Percentiles rank a stretch among this genome's conserved stretches.
Evolutionary conservation across 192 early-diverging fungal species (phyloP).

Genomic region (Rhizoclosmatium sp.): DNA sequence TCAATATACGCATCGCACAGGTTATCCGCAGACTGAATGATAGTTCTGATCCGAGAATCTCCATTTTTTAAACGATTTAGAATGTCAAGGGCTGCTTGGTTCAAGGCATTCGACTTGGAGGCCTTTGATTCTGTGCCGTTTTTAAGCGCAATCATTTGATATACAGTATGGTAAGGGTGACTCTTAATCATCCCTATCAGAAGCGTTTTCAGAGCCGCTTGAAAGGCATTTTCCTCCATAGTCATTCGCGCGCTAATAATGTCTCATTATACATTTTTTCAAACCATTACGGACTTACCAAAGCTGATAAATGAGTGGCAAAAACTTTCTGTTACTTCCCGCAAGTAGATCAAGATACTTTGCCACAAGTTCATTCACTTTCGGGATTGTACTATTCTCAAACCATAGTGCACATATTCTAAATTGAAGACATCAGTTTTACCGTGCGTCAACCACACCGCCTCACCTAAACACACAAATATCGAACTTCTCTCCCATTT

Average conservation of each 20-base stretch:
- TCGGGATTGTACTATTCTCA: conserved; percentile 38
- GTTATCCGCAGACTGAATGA: conserved; percentile 45
- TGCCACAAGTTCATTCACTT: conserved; percentile 40
- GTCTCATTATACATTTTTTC: background rate
- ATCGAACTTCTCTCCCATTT: conserved; percentile 46
- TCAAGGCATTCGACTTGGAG: conserved; percentile 21
- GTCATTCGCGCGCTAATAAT: conserved; percentile 49
- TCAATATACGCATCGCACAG: conserved; percentile 59
- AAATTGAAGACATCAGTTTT: background rate
- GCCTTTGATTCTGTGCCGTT: conserved; percentile 42
- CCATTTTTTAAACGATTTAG: conserved; percentile 34
- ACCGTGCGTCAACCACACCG: background rate
- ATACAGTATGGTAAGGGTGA: conserved; percentile 56
- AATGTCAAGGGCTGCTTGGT: conserved; percentile 37
- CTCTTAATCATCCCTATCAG: conserved; percentile 41
- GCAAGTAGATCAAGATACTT: conserved; percentile 32
- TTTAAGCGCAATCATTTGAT: conserved; percentile 58
- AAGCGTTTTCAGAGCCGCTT: conserved; percentile 36
- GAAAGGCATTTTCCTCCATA: conserved; percentile 42
- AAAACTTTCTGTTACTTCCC: conserved; percentile 24
- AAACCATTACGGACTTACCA: conserved; percentile 42
- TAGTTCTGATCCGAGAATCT: conserved; percentile 22
- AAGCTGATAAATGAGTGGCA: conserved; percentile 39
- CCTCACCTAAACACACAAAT: conserved; percentile 50
- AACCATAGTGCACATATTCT: conserved; percentile 58